These are phyloP conservation scores for Microcyclospora pomicola DNA, from an alignment of 2,329 filamentous ascomycete genomes.

Conservation along the genomic window DNA sequence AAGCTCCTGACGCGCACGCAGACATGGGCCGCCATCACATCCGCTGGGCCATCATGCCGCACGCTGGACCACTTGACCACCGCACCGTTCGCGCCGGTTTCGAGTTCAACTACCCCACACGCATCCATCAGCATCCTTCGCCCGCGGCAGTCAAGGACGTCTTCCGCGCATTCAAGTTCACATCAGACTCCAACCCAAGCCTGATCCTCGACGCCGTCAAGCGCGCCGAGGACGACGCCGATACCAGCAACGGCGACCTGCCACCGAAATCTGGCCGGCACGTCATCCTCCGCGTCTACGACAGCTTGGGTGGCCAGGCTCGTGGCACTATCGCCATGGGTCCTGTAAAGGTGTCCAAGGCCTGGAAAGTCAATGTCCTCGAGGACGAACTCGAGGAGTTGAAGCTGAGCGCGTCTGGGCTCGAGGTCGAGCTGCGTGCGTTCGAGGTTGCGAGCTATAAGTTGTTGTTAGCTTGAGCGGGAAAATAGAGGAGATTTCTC, in stretches of 20 bases:
- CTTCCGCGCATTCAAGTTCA: slow-evolving; percentile 50
- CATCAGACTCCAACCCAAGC: slow-evolving; percentile 15
- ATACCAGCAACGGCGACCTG: slow-evolving; percentile 41
- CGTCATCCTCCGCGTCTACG: slow-evolving; percentile 74
- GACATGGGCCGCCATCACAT: slow-evolving; percentile 80
- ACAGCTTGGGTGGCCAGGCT: slow-evolving; percentile 70
- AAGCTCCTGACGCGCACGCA: slow-evolving; percentile 83
- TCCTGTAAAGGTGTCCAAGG: slow-evolving; percentile 56
- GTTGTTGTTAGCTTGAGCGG: slow-evolving; percentile 16
- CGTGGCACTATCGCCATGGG: slow-evolving; percentile 55
- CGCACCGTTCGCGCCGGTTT: slow-evolving; percentile 70
- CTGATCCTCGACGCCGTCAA: slow-evolving; percentile 83
- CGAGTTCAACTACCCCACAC: slow-evolving; percentile 78
- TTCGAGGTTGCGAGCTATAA: slow-evolving; percentile 28
- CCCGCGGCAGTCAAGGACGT: slow-evolving; percentile 18
- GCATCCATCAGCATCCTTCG: slow-evolving; percentile 32
- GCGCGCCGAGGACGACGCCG: slow-evolving; percentile 51
- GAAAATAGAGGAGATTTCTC: slow-evolving; percentile 1
- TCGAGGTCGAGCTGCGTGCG: slow-evolving; percentile 26
- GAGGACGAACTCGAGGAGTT: slow-evolving; percentile 72
- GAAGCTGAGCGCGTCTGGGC: slow-evolving; percentile 29
- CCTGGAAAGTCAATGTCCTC: slow-evolving; percentile 71
- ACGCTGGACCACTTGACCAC: slow-evolving; percentile 56
- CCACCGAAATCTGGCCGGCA: slow-evolving; percentile 51
- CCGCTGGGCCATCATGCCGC: slow-evolving; percentile 81